These are phyloP conservation scores for Helminthosporium solani DNA, from an alignment of 2,329 filamentous ascomycete genomes.

Conservation along the genomic window DNA sequence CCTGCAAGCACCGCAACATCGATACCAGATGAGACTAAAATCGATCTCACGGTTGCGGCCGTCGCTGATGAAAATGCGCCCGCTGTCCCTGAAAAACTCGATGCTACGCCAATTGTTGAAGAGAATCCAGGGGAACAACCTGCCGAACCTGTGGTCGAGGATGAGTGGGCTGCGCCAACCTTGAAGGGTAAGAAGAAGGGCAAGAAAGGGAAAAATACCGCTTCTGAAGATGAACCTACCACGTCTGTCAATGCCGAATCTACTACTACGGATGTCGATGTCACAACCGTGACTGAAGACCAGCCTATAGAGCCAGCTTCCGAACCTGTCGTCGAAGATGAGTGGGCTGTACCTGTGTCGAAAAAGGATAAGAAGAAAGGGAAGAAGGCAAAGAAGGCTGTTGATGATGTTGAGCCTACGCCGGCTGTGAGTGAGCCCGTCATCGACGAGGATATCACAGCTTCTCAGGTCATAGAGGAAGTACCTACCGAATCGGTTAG, in stretches of 20 bases:
- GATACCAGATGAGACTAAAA: background rate
- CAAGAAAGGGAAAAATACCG: slow-evolving; percentile 23
- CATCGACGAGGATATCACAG: background rate
- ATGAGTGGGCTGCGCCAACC: slow-evolving; percentile 11
- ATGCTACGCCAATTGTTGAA: background rate
- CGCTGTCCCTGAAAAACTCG: background rate
- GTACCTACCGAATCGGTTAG: background rate
- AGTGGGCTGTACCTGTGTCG: slow-evolving; percentile 8
- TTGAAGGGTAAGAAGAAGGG: slow-evolving; percentile 33
- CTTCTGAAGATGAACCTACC: no score
- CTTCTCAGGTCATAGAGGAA: background rate
- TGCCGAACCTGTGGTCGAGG: background rate
- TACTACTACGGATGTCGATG: background rate
- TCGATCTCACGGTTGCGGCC: background rate
- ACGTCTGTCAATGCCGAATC: background rate
- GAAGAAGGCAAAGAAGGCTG: slow-evolving; percentile 1
- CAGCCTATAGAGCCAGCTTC: background rate
- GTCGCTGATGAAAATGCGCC: background rate
- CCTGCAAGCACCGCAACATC: slow-evolving; percentile 19
- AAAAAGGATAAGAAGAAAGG: slow-evolving; percentile 16
- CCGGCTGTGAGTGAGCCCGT: background rate
- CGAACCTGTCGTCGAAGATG: background rate
- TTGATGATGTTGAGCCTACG: background rate
- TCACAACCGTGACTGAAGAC: background rate
- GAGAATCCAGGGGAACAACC: slow-evolving; percentile 2